Evolutionary conservation across 257 asterid species (phyloP), one percentile per base, ranked within the genome.

Genomic region (Fraxinus americana): DNA sequence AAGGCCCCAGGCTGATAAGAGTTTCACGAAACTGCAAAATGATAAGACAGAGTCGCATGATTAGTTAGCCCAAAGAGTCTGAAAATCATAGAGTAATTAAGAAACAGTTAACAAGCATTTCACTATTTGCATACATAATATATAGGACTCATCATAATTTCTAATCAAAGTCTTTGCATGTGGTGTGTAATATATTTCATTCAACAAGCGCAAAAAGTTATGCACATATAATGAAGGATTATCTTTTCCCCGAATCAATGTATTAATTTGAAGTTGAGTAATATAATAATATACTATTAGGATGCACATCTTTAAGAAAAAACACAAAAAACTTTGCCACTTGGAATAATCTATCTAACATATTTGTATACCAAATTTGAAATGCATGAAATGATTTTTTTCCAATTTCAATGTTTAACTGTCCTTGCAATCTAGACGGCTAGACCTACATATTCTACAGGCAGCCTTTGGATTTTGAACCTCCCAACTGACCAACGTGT

Each of bases 1-100:
- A 96, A 74, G 99, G 98, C 73, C 99, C 99, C 97, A 95, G 75
- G 76, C 81, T 80, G 73, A 96, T 93, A 63, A 96, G 99, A 71
- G 93, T 93, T 84, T 88, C 93, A 67, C 98, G 97, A 84, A 96
- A 93, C 99, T 96, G 99, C 91, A 91, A 86, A 63, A 80, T 75
- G 77, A 36, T 36, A 78, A 76, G 48, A 71, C 82, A 75, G 11
- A 83, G 72, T 80, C 39, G 34, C 75, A 72, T 71, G 76, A 81
- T 66, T 72, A 23, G 71, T 75, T 75, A 76, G 79, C 77, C 39
- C 27, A 63, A 30, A 7, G 70, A 43, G 65, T 70, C 74, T 29
- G 43, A 57, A 65, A 82, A 27, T 70, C 25, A 69, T 45, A 43
- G 45, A 48, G 35, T 65, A 59, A 80, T 50, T 29, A 78, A 72